Conservation (phyloP, 2,329 filamentous ascomycete genomes). For the Exophiala alcalophila region DNA sequence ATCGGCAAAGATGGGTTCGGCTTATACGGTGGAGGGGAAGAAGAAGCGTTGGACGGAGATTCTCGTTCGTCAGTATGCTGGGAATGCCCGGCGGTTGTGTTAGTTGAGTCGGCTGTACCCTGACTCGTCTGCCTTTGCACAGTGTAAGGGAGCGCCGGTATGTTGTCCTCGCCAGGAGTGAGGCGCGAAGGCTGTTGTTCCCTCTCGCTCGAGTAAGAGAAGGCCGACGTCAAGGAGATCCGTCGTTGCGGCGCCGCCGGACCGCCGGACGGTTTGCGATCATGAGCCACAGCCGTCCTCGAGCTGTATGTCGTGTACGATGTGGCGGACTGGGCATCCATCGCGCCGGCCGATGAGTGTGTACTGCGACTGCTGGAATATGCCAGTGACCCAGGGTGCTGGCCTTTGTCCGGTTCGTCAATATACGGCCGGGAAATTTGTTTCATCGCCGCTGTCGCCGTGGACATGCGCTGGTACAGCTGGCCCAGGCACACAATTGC, state of each 20-base stretch:
- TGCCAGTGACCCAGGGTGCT: constrained; percentile 9
- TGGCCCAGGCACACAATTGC: constrained; percentile 36
- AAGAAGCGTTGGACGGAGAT: neutral
- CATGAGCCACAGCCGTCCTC: constrained; percentile 13
- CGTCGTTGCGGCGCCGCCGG: constrained; percentile 16
- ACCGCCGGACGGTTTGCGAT: constrained; percentile 14
- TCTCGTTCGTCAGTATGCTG: constrained; percentile 1
- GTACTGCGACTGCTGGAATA: constrained; percentile 26
- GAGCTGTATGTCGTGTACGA: constrained; percentile 23
- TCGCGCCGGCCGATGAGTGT: constrained; percentile 19
- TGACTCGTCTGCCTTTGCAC: constrained; percentile 14
- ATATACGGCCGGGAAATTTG: constrained; percentile 17
- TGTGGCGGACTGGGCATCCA: constrained; percentile 16
- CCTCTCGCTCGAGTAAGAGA: constrained; percentile 19
- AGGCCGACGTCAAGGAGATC: constrained; percentile 26
- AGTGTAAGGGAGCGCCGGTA: constrained; percentile 11
- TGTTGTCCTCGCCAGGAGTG: constrained; percentile 17
- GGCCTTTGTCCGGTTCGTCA: constrained; percentile 11
- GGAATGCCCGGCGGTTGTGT: neutral
- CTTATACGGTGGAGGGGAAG: constrained; percentile 8
- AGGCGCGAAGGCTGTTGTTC: constrained; percentile 8
- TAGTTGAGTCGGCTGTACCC: neutral
- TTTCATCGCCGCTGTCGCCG: constrained; percentile 23
- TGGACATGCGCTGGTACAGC: constrained; percentile 35
- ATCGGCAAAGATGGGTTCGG: constrained; percentile 3